phyloP scores from a whole-genome alignment of 306 rosid genomes.

The Pueraria montana region DNA sequence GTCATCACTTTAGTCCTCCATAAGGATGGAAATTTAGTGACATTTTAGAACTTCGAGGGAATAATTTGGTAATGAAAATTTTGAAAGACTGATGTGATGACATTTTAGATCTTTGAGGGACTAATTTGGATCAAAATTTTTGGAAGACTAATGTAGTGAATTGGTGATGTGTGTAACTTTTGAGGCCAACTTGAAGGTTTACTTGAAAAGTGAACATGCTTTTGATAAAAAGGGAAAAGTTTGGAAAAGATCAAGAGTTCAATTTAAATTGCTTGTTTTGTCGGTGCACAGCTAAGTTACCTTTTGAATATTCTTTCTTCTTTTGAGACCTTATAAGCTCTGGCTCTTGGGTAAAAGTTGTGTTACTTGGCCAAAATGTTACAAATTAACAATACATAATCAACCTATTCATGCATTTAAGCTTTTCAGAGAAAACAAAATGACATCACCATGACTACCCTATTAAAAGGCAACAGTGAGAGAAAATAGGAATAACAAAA shows the following conservation, averaged over 20 bases:
- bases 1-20: neutral
- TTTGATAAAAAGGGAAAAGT: neutral
- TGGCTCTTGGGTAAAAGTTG: neutral
- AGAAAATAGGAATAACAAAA: constrained; percentile 42
- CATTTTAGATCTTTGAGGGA: neutral
- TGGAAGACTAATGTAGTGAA: neutral
- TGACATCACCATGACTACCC: neutral
- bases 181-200: neutral
- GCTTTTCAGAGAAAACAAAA: constrained; percentile 8
- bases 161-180: neutral
- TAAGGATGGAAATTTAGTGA: neutral
- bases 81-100: neutral
- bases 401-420: neutral
- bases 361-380: neutral
- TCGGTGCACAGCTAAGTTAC: neutral
- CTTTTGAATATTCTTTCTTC: constrained; percentile 15
- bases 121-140: neutral
- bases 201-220: neutral
- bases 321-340: constrained; percentile 7
- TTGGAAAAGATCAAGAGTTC: neutral
- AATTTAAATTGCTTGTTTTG: neutral
- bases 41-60: neutral
- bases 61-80: neutral
- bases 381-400: neutral
- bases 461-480: constrained; percentile 6